A percentile compares a stretch with the other conserved stretches of the same genome.
These are phyloP conservation scores for Solanum hybrid DNA, from an alignment of 305 asterid genomes.

Conservation along the genomic window DNA sequence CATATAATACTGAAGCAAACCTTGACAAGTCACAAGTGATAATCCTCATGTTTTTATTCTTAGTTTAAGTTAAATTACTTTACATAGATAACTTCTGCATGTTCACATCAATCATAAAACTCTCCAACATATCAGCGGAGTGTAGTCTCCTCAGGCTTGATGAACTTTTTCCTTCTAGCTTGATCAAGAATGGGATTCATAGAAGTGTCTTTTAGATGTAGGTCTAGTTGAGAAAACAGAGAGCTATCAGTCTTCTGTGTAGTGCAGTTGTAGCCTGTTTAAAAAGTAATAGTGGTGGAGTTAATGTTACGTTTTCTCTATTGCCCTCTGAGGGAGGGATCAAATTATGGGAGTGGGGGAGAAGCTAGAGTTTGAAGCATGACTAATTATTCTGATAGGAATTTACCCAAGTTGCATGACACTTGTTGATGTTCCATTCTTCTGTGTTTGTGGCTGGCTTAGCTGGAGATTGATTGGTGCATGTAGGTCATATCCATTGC, in stretches of 20 bases:
- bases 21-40: not conserved
- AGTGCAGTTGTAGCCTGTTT: constrained; percentile 15
- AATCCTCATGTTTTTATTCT: not conserved
- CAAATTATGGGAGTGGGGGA: not conserved
- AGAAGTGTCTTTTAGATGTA: constrained; percentile 2
- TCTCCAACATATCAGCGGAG: not conserved
- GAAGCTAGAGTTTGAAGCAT: not conserved
- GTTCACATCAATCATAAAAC: not conserved
- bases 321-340: not conserved
- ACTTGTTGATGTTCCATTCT: constrained; percentile 15
- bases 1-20: not conserved
- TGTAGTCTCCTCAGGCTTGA: not conserved
- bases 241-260: not conserved
- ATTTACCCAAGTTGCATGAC: constrained; percentile 31
- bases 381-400: not conserved
- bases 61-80: not conserved
- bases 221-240: not conserved
- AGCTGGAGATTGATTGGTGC: constrained; percentile 41
- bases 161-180: constrained; percentile 1
- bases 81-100: not conserved
- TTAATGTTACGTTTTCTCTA: not conserved
- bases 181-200: not conserved
- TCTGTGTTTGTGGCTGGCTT: constrained; percentile 32
- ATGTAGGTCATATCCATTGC: constrained; percentile 8
- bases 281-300: not conserved